Evolutionary conservation across 106 monocot species (phyloP).

Genomic region (Chionographis japonica): DNA sequence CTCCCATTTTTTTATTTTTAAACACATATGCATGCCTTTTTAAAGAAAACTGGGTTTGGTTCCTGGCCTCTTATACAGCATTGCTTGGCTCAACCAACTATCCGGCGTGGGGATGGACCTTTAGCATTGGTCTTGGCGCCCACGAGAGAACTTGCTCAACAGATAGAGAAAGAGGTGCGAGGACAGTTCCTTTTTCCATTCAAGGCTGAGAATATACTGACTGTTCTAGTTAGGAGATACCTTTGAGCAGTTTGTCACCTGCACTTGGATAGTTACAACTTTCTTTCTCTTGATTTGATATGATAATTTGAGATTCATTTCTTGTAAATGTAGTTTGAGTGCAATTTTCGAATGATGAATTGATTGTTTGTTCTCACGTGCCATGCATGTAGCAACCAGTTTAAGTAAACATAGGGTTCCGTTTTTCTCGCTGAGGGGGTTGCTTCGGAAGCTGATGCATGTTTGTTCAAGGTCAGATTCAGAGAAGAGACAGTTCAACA

Average conservation of each 20-base stretch:
- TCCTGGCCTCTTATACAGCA: slow-evolving; percentile 23
- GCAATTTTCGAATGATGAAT: too few species aligned
- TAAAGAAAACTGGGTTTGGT: neutral
- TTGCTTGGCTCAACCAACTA: slow-evolving; percentile 47
- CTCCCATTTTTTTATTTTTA: too few species aligned
- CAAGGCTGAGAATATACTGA: too few species aligned
- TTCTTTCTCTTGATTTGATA: neutral
- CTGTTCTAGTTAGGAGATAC: too few species aligned
- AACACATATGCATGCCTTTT: neutral
- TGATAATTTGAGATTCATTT: neutral
- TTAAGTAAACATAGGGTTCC: too few species aligned
- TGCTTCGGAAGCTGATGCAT: too few species aligned
- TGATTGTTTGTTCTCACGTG: too few species aligned
- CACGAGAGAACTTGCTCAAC: slow-evolving; percentile 63
- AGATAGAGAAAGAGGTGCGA: slow-evolving; percentile 62
- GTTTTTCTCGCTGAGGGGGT: too few species aligned
- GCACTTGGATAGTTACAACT: neutral
- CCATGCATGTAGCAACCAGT: too few species aligned
- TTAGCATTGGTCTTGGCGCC: slow-evolving; percentile 59
- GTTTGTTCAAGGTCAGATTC: too few species aligned
- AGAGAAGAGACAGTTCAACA: too few species aligned
- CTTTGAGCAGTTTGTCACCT: neutral
- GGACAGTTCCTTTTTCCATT: neutral
- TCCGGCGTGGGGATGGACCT: slow-evolving; percentile 53
- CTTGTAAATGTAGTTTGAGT: too few species aligned